Base-by-base conservation (phyloP, 257 asterid species). In the Gynochthodes officinalis region DNA sequence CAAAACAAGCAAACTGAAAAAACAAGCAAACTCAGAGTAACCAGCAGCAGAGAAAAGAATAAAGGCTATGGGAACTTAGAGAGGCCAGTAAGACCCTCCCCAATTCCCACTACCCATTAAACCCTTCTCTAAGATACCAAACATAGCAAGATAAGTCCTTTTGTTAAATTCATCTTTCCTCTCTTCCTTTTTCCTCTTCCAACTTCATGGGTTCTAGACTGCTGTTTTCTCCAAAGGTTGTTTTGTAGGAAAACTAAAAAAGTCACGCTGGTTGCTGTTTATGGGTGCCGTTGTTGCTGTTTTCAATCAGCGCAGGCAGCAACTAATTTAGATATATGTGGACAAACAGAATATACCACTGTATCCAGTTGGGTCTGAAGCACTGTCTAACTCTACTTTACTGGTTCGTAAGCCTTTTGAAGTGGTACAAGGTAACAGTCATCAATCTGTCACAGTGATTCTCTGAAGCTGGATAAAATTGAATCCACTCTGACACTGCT, bases 71-170 rank as follows among this genome's bases (percentile, higher is more conserved):
- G 86, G 87, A 80, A 82, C 85, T 89, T 67, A 90, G 96, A 89
- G 96, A 86, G 94, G 96, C 90, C 87, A 83, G 43, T 71, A 80
- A 65, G 86, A 73, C 83, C 81, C 92, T 82, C 97, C 85, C 98
- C 90, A 85, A 89, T 88, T 82, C 84, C 92, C 88, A 81, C 87
- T 83, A 84, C 79, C 77, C 81, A 79, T 88, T 86, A 87, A 37
- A 37, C 88, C 97, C 89, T 86, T 78, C 80, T 76, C 81, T 54
- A 80, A 79, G 79, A 70, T 65, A 72, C 60, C 72, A 74, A 85
- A 82, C 97, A 93, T 92, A 82, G 83, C 84, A 77, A 49, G 65
- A 42, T 32, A 55, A n/a, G 21, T 27, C 42, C 61, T 37, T 30
- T 40, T 46, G 32, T 73, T 73, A 67, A 37, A 63, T 70, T 76